Base-by-base conservation (phyloP, 2,329 filamentous ascomycete genomes). In the Didymella glomerata region DNA sequence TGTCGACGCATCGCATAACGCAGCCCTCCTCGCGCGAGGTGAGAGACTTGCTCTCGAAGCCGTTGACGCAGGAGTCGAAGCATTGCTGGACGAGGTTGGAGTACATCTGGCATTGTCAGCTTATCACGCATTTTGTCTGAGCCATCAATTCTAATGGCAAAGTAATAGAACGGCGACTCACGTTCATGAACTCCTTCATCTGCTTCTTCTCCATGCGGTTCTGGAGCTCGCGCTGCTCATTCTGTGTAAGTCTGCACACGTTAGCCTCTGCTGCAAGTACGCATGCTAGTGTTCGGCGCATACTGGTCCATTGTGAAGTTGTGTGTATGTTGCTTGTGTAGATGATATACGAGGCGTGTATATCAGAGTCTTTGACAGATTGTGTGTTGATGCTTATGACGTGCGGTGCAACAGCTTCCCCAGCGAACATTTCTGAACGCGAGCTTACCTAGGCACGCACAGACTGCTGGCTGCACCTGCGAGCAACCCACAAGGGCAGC, bases 101-200 rank as follows among this genome's bases (percentile, higher is more conserved):
- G 79, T 89, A 90, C 83, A 88, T 88, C 87, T 89, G 66, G 13
- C 47, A 16, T 30, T 28, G 40, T 62, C 5, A 52, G 42, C 11
- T 14, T n/a, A 16, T 5, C 32, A 36, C 18, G 14, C 32, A 18
- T n/a, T n/a, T 36, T n/a, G 4, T 5, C 4, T 36, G 16, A 36
- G 3, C 32, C 16, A 45, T 27, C 45, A 9, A 13, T 24, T 22
- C 6, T 3, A 24, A 16, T 24, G 54, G 48, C 66, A 54, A 54
- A 49, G 32, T 32, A 40, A n/a, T n/a, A 45, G 22, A 16, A 14
- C 2, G 20, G 36, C 92, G 71, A 46, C 56, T 20, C 85, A 98
- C 95, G 73, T 88, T 91, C 90, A 98, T 97, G 78, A 99, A 98
- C 78, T 98, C 94, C 83, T 97, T 97, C 85, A 99, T 92, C 82